phyloP scores from a whole-genome alignment of 208 protist species.

The Angomonas ambiguus region DNA sequence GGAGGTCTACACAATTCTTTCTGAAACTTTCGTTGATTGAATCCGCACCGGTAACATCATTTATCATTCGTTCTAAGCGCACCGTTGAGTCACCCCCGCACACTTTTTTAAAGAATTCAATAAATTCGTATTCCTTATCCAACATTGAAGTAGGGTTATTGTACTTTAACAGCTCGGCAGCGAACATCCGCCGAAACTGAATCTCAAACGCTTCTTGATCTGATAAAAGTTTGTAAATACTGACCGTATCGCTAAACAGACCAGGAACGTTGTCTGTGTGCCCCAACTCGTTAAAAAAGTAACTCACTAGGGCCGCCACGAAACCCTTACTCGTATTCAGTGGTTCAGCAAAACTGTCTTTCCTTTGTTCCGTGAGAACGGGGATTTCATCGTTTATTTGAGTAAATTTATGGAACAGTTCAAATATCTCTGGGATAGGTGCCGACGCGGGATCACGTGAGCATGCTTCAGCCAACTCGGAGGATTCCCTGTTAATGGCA shows the following conservation, averaged over 20 bases:
- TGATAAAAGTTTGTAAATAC: slow-evolving; percentile 44
- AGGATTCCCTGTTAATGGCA: not conserved
- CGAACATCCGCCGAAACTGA: slow-evolving; percentile 44
- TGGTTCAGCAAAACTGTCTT: not conserved
- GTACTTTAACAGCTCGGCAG: slow-evolving; percentile 48
- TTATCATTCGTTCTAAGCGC: slow-evolving; percentile 68
- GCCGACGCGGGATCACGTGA: not conserved
- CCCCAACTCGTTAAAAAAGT: slow-evolving; percentile 21
- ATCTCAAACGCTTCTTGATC: slow-evolving; percentile 70
- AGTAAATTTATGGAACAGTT: not conserved
- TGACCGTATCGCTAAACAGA: slow-evolving; percentile 24
- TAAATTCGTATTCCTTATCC: slow-evolving; percentile 2
- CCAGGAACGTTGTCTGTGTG: slow-evolving; percentile 11
- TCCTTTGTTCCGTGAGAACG: not conserved
- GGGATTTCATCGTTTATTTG: not conserved
- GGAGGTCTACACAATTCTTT: slow-evolving; percentile 13
- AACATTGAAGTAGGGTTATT: slow-evolving; percentile 27
- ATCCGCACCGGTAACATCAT: slow-evolving; percentile 29
- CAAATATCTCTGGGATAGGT: not conserved
- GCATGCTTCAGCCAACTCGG: not conserved
- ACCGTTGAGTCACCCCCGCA: slow-evolving; percentile 48
- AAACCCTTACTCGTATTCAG: not conserved
- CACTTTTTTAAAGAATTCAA: slow-evolving; percentile 15
- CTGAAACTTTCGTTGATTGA: slow-evolving; percentile 6
- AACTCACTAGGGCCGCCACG: not conserved